Evolutionary conservation across 768 basidiomycete species (phyloP).

Genomic region (Termitomyces sp.): DNA sequence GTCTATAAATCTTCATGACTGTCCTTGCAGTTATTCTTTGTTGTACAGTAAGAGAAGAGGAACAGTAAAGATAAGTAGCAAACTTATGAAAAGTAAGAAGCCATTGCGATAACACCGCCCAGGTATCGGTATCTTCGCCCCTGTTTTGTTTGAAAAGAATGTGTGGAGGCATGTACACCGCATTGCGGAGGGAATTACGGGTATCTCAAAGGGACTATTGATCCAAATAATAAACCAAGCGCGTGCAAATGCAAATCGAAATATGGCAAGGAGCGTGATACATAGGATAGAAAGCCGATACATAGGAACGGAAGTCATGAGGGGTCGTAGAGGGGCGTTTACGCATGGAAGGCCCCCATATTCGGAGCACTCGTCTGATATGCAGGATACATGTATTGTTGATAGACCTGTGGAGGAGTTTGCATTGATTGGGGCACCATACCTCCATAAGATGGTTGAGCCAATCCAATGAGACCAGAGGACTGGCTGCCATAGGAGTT

Average conservation of each 20-base stretch:
- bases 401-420: conserved; percentile 63
- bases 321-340: conserved; percentile 35
- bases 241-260: conserved; percentile 21
- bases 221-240: conserved; percentile 32
- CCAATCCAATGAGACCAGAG: conserved; percentile 59
- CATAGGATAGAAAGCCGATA: conserved; percentile 25
- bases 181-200: conserved; percentile 20
- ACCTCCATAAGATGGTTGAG: conserved; percentile 57
- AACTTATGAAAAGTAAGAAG: conserved; percentile 25
- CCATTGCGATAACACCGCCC: conserved; percentile 31
- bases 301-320: conserved; percentile 33
- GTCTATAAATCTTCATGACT: conserved; percentile 22
- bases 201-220: conserved; percentile 22
- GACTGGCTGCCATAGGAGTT: conserved; percentile 52
- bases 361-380: conserved; percentile 75
- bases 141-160: conserved; percentile 23
- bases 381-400: conserved; percentile 80
- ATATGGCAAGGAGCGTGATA: conserved; percentile 26
- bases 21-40: conserved; percentile 29
- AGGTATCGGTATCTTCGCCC: conserved; percentile 12
- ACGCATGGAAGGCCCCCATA: conserved; percentile 73
- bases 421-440: conserved; percentile 40
- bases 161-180: conserved; percentile 27
- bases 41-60: conserved; percentile 36
- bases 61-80: conserved; percentile 22